phyloP scores from a whole-genome alignment of 805 yeast species.

The Barnettozyma wickerhamii region DNA sequence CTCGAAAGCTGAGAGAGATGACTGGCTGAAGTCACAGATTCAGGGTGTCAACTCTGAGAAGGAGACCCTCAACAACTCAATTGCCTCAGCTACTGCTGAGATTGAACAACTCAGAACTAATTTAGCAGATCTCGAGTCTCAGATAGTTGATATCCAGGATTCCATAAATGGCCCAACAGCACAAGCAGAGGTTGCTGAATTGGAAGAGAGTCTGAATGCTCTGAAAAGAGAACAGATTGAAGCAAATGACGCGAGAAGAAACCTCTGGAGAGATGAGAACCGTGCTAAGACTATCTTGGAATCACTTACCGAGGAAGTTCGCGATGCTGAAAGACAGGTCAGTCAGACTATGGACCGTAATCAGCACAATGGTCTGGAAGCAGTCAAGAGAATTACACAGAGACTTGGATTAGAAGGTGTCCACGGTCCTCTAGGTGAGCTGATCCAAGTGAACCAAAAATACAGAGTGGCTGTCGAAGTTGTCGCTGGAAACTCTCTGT shows the following conservation, averaged over 20 bases:
- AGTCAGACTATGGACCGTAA: constrained; percentile 73
- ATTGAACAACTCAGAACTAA: constrained; percentile 15
- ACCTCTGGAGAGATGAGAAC: constrained; percentile 76
- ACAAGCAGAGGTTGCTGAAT: constrained; percentile 28
- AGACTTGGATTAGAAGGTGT: constrained; percentile 60
- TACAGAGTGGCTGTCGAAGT: constrained; percentile 86
- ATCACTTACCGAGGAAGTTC: constrained; percentile 50
- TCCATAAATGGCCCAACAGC: constrained; percentile 34
- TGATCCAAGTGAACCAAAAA: constrained; percentile 75
- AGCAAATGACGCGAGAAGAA: constrained; percentile 63
- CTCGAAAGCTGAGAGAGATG: constrained; percentile 54
- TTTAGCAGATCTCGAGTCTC: constrained; percentile 24
- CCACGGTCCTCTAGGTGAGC: constrained; percentile 81
- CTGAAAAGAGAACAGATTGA: constrained; percentile 38
- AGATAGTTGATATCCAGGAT: constrained; percentile 31
- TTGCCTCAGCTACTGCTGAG: constrained; percentile 15
- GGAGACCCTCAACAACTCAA: constrained; percentile 18
- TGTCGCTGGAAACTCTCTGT: constrained; percentile 80
- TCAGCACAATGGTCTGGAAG: constrained; percentile 62
- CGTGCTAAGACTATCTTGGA: constrained; percentile 53
- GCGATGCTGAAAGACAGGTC: constrained; percentile 53
- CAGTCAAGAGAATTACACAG: constrained; percentile 59
- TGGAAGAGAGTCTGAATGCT: constrained; percentile 25
- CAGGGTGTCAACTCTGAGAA: constrained; percentile 27
- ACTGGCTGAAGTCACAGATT: constrained; percentile 59